phyloP scores from a whole-genome alignment of 129 eudicot species.

The Ambrosia trifida region DNA sequence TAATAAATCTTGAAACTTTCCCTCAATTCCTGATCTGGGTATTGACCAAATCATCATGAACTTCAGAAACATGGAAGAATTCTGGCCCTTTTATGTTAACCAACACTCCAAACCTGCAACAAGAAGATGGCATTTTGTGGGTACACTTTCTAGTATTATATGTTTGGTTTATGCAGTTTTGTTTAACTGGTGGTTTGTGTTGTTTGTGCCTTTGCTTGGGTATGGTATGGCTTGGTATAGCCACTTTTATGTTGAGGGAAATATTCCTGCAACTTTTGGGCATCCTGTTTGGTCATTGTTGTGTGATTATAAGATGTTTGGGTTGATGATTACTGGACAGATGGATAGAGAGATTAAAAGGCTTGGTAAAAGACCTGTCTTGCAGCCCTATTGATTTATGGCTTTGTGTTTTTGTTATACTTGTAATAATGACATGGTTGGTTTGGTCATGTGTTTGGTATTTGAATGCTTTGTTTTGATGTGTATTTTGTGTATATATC shows the following conservation, averaged over 20 bases:
- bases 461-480: slow-evolving; percentile 10
- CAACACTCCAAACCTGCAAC: slow-evolving; percentile 96
- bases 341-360: slow-evolving; percentile 97
- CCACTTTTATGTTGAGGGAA: slow-evolving; percentile 84
- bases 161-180: slow-evolving; percentile 55
- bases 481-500: slow-evolving; percentile 21
- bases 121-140: slow-evolving; percentile 90
- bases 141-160: slow-evolving; percentile 64
- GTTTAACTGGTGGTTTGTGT: slow-evolving; percentile 67
- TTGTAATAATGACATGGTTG: slow-evolving; percentile 33
- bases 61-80: slow-evolving; percentile 89
- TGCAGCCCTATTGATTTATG: slow-evolving; percentile 57
- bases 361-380: slow-evolving; percentile 88
- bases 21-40: neutral
- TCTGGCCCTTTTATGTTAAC: slow-evolving; percentile 82
- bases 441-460: slow-evolving; percentile 20
- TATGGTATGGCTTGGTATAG: slow-evolving; percentile 97
- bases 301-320: slow-evolving; percentile 97
- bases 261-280: slow-evolving; percentile 86
- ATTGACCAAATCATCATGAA: slow-evolving; percentile 40
- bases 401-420: slow-evolving; percentile 15
- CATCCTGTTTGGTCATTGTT: slow-evolving; percentile 89
- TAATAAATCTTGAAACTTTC: neutral
- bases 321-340: slow-evolving; percentile 89
- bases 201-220: slow-evolving; percentile 69